A percentile compares a stretch with the other conserved stretches of the same genome.
Evolutionary conservation across 352 stramenopile genomes (phyloP).

Genomic region (Pythium folliculosum): DNA sequence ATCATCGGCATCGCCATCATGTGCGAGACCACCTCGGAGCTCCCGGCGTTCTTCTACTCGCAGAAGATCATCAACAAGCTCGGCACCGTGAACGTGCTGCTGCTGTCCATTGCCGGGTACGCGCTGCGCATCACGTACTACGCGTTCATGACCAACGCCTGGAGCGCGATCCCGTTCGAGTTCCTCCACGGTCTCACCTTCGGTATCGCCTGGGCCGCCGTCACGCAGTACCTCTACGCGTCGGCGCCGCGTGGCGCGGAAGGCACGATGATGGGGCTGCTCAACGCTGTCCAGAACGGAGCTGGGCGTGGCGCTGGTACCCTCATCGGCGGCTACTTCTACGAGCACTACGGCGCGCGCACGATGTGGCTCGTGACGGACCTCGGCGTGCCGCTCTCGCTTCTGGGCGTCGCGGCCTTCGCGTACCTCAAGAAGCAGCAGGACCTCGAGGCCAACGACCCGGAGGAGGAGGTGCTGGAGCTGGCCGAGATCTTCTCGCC

Average conservation of each 20-base stretch:
- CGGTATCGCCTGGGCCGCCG: constrained; percentile 69
- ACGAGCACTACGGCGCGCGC: constrained; percentile 62
- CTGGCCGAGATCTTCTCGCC: constrained; percentile 69
- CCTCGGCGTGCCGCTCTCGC: constrained; percentile 62
- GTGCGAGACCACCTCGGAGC: constrained; percentile 78
- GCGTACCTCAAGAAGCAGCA: constrained; percentile 56
- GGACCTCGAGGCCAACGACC: constrained; percentile 22
- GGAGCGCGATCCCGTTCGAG: constrained; percentile 78
- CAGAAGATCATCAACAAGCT: constrained; percentile 68
- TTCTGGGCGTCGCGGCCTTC: constrained; percentile 56
- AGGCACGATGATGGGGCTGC: constrained; percentile 75
- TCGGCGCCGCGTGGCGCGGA: constrained; percentile 57
- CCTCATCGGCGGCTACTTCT: constrained; percentile 76
- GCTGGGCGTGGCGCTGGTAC: constrained; percentile 65
- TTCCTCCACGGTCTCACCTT: constrained; percentile 80
- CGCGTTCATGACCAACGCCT: constrained; percentile 77
- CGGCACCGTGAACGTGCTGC: constrained; percentile 70
- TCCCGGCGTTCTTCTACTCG: constrained; percentile 83
- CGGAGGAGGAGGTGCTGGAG: constrained; percentile 33
- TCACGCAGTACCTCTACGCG: constrained; percentile 77
- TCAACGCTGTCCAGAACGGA: constrained; percentile 79
- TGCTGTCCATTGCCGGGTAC: constrained; percentile 73
- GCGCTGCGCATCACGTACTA: constrained; percentile 71
- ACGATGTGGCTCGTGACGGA: constrained; percentile 75
- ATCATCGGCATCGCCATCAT: constrained; percentile 83